phyloP scores from a whole-genome alignment of 2,329 filamentous ascomycete genomes.

The Pseudonectria foliicola region DNA sequence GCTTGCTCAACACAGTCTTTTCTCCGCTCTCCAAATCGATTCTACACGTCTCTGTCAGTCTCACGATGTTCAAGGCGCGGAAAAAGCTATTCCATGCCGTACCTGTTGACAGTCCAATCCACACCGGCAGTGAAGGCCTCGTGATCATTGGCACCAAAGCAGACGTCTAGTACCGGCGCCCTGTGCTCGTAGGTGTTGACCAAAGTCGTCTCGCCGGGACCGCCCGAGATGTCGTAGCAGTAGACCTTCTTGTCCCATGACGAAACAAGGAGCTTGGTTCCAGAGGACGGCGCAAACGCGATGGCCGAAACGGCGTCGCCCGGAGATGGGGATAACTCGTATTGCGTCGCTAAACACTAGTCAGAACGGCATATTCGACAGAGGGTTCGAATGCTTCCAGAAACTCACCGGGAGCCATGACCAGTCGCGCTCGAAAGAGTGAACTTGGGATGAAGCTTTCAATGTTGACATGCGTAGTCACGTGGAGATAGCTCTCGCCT shows the following conservation, averaged over 20 bases:
- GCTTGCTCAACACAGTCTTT: constrained; percentile 69
- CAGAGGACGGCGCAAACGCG: constrained; percentile 73
- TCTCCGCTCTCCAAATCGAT: constrained; percentile 66
- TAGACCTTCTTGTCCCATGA: constrained; percentile 94
- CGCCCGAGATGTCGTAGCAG: constrained; percentile 68
- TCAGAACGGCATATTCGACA: constrained; percentile 9
- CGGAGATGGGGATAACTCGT: constrained; percentile 75
- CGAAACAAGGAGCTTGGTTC: constrained; percentile 73
- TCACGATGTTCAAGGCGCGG: constrained; percentile 2
- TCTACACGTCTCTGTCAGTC: constrained; percentile 23
- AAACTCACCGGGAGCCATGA: constrained; percentile 36
- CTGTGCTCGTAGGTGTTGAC: constrained; percentile 70
- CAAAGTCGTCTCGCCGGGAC: constrained; percentile 48
- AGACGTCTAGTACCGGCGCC: constrained; percentile 83
- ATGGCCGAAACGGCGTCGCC: constrained; percentile 81
- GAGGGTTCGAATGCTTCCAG: background rate
- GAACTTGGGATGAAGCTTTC: constrained; percentile 16
- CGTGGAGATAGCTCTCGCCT: constrained; percentile 24
- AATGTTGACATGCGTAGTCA: constrained; percentile 32
- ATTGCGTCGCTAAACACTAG: constrained; percentile 55
- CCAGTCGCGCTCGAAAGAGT: constrained; percentile 13
- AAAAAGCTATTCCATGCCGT: constrained; percentile 5
- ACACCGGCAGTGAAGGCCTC: constrained; percentile 82
- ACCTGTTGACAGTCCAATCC: constrained; percentile 80
- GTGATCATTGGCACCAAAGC: constrained; percentile 75